phyloP scores from a whole-genome alignment of 106 monocot genomes.

The Dendrobium chrysotoxum region DNA sequence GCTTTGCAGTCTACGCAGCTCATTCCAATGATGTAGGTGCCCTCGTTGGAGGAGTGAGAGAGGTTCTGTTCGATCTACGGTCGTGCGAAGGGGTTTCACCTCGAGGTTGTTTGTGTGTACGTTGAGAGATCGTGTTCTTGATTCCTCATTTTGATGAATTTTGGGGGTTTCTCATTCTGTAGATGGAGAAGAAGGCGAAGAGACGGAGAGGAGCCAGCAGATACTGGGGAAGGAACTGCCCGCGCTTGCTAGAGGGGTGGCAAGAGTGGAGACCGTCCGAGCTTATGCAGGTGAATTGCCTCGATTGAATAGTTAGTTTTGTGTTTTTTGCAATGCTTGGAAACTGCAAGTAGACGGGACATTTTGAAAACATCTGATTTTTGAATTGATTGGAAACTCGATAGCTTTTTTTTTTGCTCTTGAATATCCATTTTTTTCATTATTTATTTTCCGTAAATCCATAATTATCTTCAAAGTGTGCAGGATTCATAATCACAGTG shows the following conservation, averaged over 20 bases:
- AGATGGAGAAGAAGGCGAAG: slow-evolving; percentile 13
- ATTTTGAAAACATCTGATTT: not conserved
- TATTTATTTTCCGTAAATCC: not conserved
- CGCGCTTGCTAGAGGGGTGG: slow-evolving; percentile 80
- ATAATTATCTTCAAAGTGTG: not conserved
- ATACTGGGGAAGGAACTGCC: slow-evolving; percentile 57
- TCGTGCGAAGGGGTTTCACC: slow-evolving; percentile 11
- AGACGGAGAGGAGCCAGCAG: slow-evolving; percentile 33
- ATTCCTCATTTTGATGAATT: not conserved
- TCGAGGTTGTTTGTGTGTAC: slow-evolving; percentile 7
- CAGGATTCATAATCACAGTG: not conserved
- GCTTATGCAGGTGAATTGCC: slow-evolving; percentile 61
- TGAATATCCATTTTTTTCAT: not conserved
- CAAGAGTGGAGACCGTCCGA: slow-evolving; percentile 72
- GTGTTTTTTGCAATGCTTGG: not conserved
- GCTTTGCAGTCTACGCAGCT: slow-evolving; percentile 28
- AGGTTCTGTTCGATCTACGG: slow-evolving; percentile 33
- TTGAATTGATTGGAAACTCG: not conserved
- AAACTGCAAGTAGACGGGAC: not conserved
- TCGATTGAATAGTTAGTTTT: not conserved
- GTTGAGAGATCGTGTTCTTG: not conserved
- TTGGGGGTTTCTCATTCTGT: slow-evolving; percentile 4
- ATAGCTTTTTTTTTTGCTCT: not conserved
- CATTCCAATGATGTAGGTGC: slow-evolving; percentile 23
- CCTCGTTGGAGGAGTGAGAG: slow-evolving; percentile 26